Evolutionary conservation across 805 yeast species (phyloP).

Genomic region (Barnettozyma siamensis): DNA sequence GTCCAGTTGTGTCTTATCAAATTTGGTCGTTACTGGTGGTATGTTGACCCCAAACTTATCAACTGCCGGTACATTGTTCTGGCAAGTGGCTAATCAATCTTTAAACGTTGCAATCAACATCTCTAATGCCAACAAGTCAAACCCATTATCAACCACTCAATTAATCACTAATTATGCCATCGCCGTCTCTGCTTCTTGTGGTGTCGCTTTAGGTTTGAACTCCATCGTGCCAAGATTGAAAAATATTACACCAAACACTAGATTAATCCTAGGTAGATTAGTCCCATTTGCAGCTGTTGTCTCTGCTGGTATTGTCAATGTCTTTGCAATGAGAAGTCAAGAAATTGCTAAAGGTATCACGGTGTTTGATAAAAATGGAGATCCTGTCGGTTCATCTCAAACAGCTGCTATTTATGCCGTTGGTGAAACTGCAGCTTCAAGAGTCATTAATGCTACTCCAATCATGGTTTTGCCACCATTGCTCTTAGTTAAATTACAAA

Average conservation of each 20-base stretch:
- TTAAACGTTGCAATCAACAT: constrained; percentile 95
- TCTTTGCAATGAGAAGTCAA: constrained; percentile 93
- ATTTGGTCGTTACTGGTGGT: constrained; percentile 92
- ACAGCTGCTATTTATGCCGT: constrained; percentile 90
- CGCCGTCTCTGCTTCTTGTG: constrained; percentile 93
- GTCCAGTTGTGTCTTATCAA: constrained; percentile 93
- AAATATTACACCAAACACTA: constrained; percentile 62
- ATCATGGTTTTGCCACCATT: constrained; percentile 96
- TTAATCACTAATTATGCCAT: constrained; percentile 71
- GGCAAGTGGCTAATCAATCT: constrained; percentile 98
- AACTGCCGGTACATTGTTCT: constrained; percentile 83
- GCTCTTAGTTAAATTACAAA: constrained; percentile 71
- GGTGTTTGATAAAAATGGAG: constrained; percentile 62
- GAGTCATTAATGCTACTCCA: constrained; percentile 96
- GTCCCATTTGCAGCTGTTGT: constrained; percentile 99
- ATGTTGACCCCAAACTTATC: constrained; percentile 96
- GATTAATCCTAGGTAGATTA: constrained; percentile 69
- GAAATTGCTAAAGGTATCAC: constrained; percentile 83
- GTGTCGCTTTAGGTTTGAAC: constrained; percentile 91
- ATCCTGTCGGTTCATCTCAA: constrained; percentile 67
- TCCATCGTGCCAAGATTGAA: constrained; percentile 83
- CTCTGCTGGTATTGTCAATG: constrained; percentile 93
- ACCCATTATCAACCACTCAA: constrained; percentile 78
- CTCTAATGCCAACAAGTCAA: constrained; percentile 93
- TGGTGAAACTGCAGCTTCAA: constrained; percentile 92